Evolutionary conservation across 2,329 filamentous ascomycete species (phyloP), one percentile per base, ranked within the genome.

Genomic region (Paramyrothecium sp.): DNA sequence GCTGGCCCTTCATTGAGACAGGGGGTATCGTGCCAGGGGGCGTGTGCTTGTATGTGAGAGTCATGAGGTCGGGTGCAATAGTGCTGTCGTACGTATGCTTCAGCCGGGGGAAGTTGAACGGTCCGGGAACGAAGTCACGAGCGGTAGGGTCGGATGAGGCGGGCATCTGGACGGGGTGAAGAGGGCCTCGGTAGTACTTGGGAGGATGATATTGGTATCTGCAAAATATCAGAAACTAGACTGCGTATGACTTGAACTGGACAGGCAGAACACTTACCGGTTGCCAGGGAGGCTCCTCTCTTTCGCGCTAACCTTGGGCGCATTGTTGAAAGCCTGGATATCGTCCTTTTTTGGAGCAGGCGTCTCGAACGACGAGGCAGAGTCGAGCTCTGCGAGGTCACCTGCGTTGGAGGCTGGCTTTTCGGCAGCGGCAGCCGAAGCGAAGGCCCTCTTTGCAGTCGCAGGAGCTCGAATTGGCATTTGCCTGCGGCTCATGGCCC

Each of bases 131-230:
- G 73, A 95, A 99, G 70, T 92, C 82, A 70, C 95, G 89, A 58
- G 95, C 97, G 26, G 89, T 84, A 1, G 93, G 93, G 68, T 97
- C 91, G 61, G 93, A 95, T 54, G 88, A 84, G 44, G 87, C 83
- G n/a, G 92, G 94, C 58, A 92, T 90, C 78, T 97, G 92, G 68
- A 97, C 87, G 53, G 95, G 95, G 72, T 98, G 93, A 22, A 98
- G 82, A 62, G 93, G 93, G 56, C 95, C 95, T 69, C 94, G 91
- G 75, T 97, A 88, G 83, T 93, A 99, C 78, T 94, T 95, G 61
- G 95, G 95, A 53, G 94, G 89, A 63, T 93, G 92, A 75, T 90
- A 98, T 76, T 96, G 91, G 78, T 98, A 99, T 82, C 94, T 96
- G 60, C 22, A 26, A 59, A 75, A 74, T 51, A 34, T 64, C 55